Evolutionary conservation across 306 rosid species (phyloP).

Genomic region (Dalbergia cultrata): DNA sequence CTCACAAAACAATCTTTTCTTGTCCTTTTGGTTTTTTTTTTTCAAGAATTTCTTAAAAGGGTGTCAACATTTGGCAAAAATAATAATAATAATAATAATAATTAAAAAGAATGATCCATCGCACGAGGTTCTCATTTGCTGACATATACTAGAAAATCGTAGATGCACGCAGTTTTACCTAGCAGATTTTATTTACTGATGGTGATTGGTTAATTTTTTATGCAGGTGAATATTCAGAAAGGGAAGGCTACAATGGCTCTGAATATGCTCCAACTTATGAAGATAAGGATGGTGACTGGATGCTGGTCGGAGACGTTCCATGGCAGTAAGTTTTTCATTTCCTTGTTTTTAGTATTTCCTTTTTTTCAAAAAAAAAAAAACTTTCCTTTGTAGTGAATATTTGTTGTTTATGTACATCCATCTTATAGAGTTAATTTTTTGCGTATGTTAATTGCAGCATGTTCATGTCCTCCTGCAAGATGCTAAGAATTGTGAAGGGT

Average conservation of each 20-base stretch:
- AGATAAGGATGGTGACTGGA: constrained; percentile 86
- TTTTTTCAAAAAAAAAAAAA: background rate
- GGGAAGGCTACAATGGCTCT: constrained; percentile 65
- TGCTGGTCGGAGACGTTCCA: constrained; percentile 88
- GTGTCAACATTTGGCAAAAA: no score
- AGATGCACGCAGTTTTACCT: no score
- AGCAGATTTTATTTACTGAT: background rate
- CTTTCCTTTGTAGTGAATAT: background rate
- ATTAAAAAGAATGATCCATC: no score
- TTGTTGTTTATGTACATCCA: background rate
- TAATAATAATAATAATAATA: no score
- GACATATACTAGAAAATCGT: no score
- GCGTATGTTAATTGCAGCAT: constrained; percentile 52
- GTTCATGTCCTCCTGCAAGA: constrained; percentile 70
- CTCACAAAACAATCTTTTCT: background rate
- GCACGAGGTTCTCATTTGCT: no score
- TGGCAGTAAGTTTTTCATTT: constrained; percentile 60
- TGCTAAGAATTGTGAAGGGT: constrained; percentile 69
- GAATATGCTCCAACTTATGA: constrained; percentile 75
- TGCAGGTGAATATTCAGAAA: constrained; percentile 66
- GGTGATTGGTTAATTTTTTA: background rate
- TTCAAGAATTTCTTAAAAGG: no score
- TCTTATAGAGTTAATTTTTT: constrained; percentile 29
- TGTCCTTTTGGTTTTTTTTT: no score
- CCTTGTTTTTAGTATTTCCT: background rate